phyloP scores from a whole-genome alignment of 2,329 filamentous ascomycete genomes.

The Paecilomyces sp. region DNA sequence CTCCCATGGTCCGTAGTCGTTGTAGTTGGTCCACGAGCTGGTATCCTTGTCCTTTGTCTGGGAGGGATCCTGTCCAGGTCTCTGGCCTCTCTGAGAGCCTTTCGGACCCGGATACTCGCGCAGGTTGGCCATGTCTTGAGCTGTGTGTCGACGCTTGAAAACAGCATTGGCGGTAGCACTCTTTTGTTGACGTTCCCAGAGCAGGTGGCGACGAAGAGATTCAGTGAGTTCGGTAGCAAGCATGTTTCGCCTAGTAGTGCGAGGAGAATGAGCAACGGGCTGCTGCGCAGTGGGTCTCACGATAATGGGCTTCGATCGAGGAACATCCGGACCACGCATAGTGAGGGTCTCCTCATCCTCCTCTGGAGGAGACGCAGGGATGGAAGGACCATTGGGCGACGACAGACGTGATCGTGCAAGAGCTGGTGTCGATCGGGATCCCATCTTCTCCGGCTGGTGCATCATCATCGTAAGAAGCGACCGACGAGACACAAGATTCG shows the following conservation, averaged over 20 bases:
- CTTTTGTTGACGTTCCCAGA: slow-evolving; percentile 95
- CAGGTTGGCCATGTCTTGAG: slow-evolving; percentile 83
- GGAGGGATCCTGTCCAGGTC: slow-evolving; percentile 14
- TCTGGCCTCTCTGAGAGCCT: slow-evolving; percentile 20
- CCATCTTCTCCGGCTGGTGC: slow-evolving; percentile 72
- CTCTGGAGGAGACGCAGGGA: slow-evolving; percentile 51
- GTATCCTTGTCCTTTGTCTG: slow-evolving; percentile 50
- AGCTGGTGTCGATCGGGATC: slow-evolving; percentile 40
- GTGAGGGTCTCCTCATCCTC: slow-evolving; percentile 59
- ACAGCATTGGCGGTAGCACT: slow-evolving; percentile 81
- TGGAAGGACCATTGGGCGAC: slow-evolving; percentile 61
- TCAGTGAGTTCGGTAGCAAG: slow-evolving; percentile 89
- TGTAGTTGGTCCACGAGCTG: slow-evolving; percentile 78
- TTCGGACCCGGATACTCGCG: slow-evolving; percentile 68
- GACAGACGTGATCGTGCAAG: slow-evolving; percentile 51
- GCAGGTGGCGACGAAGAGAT: slow-evolving; percentile 79
- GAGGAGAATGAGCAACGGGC: slow-evolving; percentile 75
- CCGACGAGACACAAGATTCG: slow-evolving; percentile 74
- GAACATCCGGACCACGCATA: slow-evolving; percentile 53
- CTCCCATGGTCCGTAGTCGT: slow-evolving; percentile 72
- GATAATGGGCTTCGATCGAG: slow-evolving; percentile 74
- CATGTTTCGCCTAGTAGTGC: slow-evolving; percentile 92
- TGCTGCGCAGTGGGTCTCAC: slow-evolving; percentile 62
- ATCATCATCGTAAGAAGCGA: slow-evolving; percentile 89
- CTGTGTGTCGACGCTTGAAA: slow-evolving; percentile 82